Conservation (phyloP, 106 monocot species). For the Hemerocallis citrina region DNA sequence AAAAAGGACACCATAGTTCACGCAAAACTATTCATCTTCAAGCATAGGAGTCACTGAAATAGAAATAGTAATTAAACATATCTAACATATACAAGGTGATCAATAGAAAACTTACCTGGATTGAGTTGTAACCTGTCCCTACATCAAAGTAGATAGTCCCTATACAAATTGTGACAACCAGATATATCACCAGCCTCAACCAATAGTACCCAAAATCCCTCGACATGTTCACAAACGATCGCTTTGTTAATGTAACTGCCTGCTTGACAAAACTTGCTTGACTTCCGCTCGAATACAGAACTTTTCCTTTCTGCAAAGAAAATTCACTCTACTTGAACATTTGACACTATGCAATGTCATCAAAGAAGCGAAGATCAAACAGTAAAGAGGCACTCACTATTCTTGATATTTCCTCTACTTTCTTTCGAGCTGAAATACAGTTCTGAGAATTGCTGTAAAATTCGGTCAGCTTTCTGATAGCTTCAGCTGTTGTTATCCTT, state of each 20-base stretch:
- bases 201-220: slow-evolving; percentile 82
- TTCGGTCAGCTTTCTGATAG: slow-evolving; percentile 44
- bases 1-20: no score
- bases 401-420: slow-evolving; percentile 71
- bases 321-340: background rate
- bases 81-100: no score
- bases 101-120: slow-evolving; percentile 52
- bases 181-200: slow-evolving; percentile 65
- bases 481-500: slow-evolving; percentile 71
- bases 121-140: slow-evolving; percentile 68
- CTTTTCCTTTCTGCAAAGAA: slow-evolving; percentile 48
- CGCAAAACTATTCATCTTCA: no score
- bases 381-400: slow-evolving; percentile 29
- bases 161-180: slow-evolving; percentile 68
- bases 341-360: background rate
- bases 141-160: slow-evolving; percentile 73
- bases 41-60: no score
- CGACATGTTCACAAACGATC: slow-evolving; percentile 70
- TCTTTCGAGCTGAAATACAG: slow-evolving; percentile 29
- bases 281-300: slow-evolving; percentile 64
- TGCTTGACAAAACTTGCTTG: slow-evolving; percentile 83
- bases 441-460: slow-evolving; percentile 50
- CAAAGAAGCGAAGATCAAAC: background rate
- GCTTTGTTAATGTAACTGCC: slow-evolving; percentile 40
- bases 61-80: no score